phyloP scores from a whole-genome alignment of 371 early-diverging fungal species.

The Rhizopus sp. region DNA sequence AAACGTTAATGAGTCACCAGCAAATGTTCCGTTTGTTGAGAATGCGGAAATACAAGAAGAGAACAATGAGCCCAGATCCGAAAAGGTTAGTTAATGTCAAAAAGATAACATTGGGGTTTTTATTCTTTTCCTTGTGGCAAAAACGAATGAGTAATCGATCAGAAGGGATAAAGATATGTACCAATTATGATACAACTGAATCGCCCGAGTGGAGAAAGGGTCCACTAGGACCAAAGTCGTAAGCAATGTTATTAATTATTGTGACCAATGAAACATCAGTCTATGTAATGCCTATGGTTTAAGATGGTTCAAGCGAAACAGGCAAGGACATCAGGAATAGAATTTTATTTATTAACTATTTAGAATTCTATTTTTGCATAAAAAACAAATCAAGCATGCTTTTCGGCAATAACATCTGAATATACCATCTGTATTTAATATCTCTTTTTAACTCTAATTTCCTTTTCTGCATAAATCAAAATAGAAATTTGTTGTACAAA shows the following conservation, averaged over 20 bases:
- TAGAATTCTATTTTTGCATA: background rate
- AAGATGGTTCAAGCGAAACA: conserved; percentile 26
- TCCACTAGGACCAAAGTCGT: conserved; percentile 73
- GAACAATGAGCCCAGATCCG: conserved; percentile 14
- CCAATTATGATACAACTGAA: conserved; percentile 72
- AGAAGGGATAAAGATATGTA: conserved; percentile 15
- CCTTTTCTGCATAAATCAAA: too few species aligned
- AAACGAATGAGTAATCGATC: background rate
- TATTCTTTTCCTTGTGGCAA: too few species aligned
- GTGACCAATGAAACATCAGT: conserved; percentile 2
- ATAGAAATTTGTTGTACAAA: too few species aligned
- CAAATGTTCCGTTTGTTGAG: conserved; percentile 13
- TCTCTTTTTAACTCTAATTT: too few species aligned
- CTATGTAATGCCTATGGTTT: conserved; percentile 33
- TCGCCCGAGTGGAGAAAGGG: conserved; percentile 88
- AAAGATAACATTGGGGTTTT: background rate
- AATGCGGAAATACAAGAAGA: conserved; percentile 3
- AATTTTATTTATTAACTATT: too few species aligned
- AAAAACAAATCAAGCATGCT: background rate
- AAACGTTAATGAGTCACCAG: conserved; percentile 11
- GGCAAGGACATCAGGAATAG: background rate
- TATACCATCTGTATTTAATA: too few species aligned
- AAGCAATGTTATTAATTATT: conserved; percentile 26
- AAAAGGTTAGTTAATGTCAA: conserved; percentile 17
- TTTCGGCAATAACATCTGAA: background rate